phyloP scores from a whole-genome alignment of 768 basidiomycete species.

The Pleurotus eryngii region DNA sequence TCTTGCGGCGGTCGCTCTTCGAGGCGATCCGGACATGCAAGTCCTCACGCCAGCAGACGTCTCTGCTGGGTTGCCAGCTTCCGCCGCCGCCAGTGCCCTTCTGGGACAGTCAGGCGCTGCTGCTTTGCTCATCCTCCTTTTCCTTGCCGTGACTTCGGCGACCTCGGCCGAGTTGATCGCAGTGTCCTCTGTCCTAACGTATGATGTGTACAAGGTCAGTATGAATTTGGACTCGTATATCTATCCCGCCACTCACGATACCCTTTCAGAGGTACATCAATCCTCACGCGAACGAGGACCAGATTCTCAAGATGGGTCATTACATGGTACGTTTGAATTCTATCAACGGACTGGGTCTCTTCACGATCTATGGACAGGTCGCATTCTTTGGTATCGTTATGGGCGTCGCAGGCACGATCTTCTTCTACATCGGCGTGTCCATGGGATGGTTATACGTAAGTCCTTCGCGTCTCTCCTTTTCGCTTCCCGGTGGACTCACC shows the following conservation, averaged over 20 bases:
- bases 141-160: slow-evolving; percentile 84
- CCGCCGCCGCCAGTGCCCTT: slow-evolving; percentile 79
- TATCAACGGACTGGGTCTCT: neutral
- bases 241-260: neutral
- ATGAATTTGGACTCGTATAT: neutral
- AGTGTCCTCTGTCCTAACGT: slow-evolving; percentile 78
- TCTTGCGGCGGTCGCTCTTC: slow-evolving; percentile 81
- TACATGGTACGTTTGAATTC: slow-evolving; percentile 40
- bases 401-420: slow-evolving; percentile 80
- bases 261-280: slow-evolving; percentile 67
- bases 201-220: slow-evolving; percentile 76
- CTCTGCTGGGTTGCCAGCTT: slow-evolving; percentile 83
- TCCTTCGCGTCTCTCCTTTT: slow-evolving; percentile 10
- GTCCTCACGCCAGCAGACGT: slow-evolving; percentile 57
- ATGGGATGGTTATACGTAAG: slow-evolving; percentile 92
- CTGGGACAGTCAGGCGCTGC: slow-evolving; percentile 79
- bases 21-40: slow-evolving; percentile 52
- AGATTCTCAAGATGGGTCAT: slow-evolving; percentile 70
- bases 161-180: slow-evolving; percentile 91
- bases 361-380: slow-evolving; percentile 37
- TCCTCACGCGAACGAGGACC: slow-evolving; percentile 69
- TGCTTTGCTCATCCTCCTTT: slow-evolving; percentile 76
- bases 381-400: slow-evolving; percentile 71
- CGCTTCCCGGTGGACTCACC: neutral
- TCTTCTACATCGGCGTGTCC: slow-evolving; percentile 87